Base-by-base conservation (phyloP, 257 asterid species). In the Petrea volubilis region DNA sequence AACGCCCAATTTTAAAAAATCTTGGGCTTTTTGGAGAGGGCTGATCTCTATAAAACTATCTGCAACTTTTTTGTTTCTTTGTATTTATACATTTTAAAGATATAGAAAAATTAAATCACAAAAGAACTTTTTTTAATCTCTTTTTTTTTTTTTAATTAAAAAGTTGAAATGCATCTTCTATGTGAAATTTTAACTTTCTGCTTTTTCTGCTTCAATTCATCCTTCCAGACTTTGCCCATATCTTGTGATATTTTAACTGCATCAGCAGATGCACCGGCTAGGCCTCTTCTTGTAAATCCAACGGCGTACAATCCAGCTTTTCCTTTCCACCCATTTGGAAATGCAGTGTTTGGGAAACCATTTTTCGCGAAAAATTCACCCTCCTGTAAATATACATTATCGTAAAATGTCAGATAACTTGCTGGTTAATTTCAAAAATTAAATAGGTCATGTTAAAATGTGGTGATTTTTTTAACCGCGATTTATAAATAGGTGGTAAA, bases 201-300 rank as follows among this genome's bases (percentile, higher is more conserved):
- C 73, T 77, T 86, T 41, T 84, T 88, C 53, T 82, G 82, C 74
- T 76, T 82, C 77, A 88, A 55, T 51, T 81, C 81, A 60, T 85
- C 87, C 57, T 66, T 85, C 88, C 90, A 88, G 6, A 79, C 72
- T 3, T 34, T 79, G 4, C 77, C 86, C 68, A 90, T 90, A 64
- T 90, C 94, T 68, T 76, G 56, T 7, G 87, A 82, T 41, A 87
- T 77, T 71, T 76, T 83, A n/a, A 77, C 55, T 1, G 96, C 94
- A 70, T 89, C 94, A 28, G 82, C 82, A 17, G 90, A 79, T 2
- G 77, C 90, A 53, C 96, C 96, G 5, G 90, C 67, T 0, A 90
- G 78, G 61, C 96, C 96, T 78, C 89, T 85, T 73, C 83, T 81
- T 70, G 96, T 82, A 31, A 90, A 87, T 11, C 96, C 96, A 40